Evolutionary conservation across 768 basidiomycete species (phyloP).

Genomic region (Nevesoporus exiguus): DNA sequence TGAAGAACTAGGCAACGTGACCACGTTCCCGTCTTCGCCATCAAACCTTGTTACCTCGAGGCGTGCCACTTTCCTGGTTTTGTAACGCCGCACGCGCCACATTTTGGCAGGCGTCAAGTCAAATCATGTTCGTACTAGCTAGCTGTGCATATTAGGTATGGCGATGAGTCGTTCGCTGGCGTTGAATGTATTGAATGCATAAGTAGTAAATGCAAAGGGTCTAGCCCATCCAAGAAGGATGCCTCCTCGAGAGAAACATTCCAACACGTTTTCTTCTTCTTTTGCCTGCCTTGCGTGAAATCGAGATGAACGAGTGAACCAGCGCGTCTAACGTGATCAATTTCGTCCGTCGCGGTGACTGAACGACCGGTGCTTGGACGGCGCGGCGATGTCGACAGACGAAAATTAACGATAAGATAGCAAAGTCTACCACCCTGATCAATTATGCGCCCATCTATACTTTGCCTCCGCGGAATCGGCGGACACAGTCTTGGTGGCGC

Average conservation of each 20-base stretch:
- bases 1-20: slow-evolving; percentile 2
- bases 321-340: background rate
- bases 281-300: background rate
- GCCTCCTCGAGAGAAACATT: background rate
- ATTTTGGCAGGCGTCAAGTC: slow-evolving; percentile 1
- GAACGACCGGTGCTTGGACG: slow-evolving; percentile 18
- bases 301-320: slow-evolving; percentile 6
- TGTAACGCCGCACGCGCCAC: slow-evolving; percentile 18
- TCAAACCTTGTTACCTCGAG: slow-evolving; percentile 31
- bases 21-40: slow-evolving; percentile 8
- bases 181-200: slow-evolving; percentile 9
- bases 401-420: slow-evolving; percentile 27
- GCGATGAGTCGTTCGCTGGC: slow-evolving; percentile 16
- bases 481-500: background rate
- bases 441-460: background rate
- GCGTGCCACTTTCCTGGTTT: slow-evolving; percentile 12
- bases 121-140: background rate
- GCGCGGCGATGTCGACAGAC: slow-evolving; percentile 14
- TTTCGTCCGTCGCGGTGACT: background rate
- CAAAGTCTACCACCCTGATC: too few relatives aligned
- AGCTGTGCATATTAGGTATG: slow-evolving; percentile 2
- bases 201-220: too few relatives aligned
- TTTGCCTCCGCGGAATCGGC: slow-evolving; percentile 24
- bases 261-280: background rate
- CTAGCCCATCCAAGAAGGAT: background rate